Evolutionary conservation across 2,329 filamentous ascomycete species (phyloP), one percentile per base, ranked within the genome.

Genomic region (Orbilia quercus): DNA sequence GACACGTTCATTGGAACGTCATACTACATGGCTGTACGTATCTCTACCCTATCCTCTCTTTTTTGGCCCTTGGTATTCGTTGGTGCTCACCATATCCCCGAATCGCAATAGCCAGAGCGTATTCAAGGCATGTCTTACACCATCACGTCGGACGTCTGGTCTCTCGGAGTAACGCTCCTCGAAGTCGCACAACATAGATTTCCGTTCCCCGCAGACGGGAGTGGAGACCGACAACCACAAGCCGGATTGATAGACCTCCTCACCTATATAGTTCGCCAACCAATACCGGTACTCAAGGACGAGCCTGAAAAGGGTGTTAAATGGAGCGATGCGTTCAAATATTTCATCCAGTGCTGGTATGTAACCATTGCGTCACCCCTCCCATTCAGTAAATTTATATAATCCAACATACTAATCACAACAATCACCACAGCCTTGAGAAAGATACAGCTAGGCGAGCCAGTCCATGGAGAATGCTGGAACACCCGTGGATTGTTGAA

Each of bases 111-210:
- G 2, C 95, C 95, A 0, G 95, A 99, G 81, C 90, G 95, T 58
- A 99, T 99, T 80, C 97, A 95, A 0, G 95, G 95, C 69, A 92
- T 98, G 83, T 94, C 90, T 54, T 99, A 99, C 82, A 99, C 94
- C 74, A 99, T 99, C 81, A 99, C 94, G 1, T 96, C 92, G 6
- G 95, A 99, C 78, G 95, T 99, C 65, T 99, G 95, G 95, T 97
- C 93, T 44, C 89, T 96, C 6, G 95, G 95, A 75, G 95, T 99
- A 60, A 98, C 95, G 1, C 83, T 99, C 54, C 88, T 99, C n/a
- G 95, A 99, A 83, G 95, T 99, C n/a, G 95, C 95, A 40, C 95
- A 99, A 80, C 93, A 99, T 81, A 89, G 95, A 62, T 99, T 99
- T 84, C 95, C 95, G 1, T 99, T 99, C 86, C 94, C 94, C 1